Evolutionary conservation across 2,329 filamentous ascomycete species (phyloP).

Genomic region (Xylariaceae sp.): DNA sequence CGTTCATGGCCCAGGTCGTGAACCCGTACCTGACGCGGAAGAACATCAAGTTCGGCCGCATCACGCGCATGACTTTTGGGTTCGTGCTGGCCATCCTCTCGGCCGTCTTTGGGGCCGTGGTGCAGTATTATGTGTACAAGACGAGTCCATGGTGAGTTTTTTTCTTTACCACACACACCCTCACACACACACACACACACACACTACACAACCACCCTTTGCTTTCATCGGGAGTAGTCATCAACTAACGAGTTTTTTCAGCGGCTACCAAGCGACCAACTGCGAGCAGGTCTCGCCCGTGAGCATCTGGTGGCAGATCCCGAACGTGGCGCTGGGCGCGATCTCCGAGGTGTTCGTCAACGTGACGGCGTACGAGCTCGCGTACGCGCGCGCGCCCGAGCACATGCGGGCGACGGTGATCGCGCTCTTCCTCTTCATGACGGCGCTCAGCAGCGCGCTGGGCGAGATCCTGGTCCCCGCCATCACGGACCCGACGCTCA

Average conservation of each 20-base stretch:
- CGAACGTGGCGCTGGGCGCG: conserved; percentile 46
- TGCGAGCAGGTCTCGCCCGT: conserved; percentile 38
- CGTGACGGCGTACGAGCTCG: conserved; percentile 61
- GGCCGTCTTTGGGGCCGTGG: conserved; percentile 50
- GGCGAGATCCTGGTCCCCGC: conserved; percentile 39
- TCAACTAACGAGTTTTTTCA: too few relatives aligned
- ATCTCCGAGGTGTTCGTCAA: conserved; percentile 54
- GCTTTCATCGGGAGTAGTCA: too few relatives aligned
- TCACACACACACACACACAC: too few relatives aligned
- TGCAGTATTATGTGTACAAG: conserved; percentile 56
- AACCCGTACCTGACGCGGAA: conserved; percentile 51
- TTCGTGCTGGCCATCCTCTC: conserved; percentile 45
- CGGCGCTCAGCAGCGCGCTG: conserved; percentile 50
- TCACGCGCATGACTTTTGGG: conserved; percentile 52
- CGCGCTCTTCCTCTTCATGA: conserved; percentile 52
- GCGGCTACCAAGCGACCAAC: conserved; percentile 39
- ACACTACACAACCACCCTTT: too few relatives aligned
- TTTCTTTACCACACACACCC: too few relatives aligned
- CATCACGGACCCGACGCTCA: conserved; percentile 38
- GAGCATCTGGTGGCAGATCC: conserved; percentile 48
- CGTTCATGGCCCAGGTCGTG: conserved; percentile 46
- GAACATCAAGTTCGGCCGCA: conserved; percentile 51
- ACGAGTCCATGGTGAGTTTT: conserved; percentile 44
- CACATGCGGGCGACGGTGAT: conserved; percentile 58
- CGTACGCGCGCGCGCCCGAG: conserved; percentile 61